phyloP scores from a whole-genome alignment of 2,329 filamentous ascomycete species.

The Helotiales sp. region DNA sequence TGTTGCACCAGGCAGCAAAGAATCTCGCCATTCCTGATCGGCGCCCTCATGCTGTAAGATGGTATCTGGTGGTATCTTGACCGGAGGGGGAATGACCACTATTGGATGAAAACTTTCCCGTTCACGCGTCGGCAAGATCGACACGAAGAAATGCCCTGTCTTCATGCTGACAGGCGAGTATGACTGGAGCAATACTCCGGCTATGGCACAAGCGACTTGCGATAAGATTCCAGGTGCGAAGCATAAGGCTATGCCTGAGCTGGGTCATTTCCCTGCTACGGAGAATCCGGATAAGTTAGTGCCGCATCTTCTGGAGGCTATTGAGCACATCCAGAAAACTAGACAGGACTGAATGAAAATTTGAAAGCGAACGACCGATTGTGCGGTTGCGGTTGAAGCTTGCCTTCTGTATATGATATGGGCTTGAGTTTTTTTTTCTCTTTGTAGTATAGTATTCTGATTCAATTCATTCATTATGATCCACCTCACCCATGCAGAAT shows the following conservation, averaged over 20 bases:
- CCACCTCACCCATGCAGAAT: neutral
- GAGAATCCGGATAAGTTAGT: constrained; percentile 23
- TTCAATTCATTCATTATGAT: neutral
- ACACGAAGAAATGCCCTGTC: constrained; percentile 54
- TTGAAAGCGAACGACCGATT: too few relatives aligned
- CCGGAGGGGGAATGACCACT: too few relatives aligned
- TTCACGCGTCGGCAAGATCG: constrained; percentile 49
- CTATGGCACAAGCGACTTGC: constrained; percentile 21
- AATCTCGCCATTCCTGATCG: neutral
- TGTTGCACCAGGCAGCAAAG: neutral
- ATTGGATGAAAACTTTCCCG: too few relatives aligned
- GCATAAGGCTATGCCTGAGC: constrained; percentile 21
- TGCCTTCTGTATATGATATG: neutral
- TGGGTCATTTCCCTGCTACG: constrained; percentile 27
- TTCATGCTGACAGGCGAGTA: constrained; percentile 53
- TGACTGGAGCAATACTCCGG: constrained; percentile 30
- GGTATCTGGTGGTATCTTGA: too few relatives aligned
- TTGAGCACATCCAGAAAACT: constrained; percentile 26
- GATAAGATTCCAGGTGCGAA: constrained; percentile 21
- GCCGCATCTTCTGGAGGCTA: constrained; percentile 26
- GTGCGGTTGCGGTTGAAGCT: neutral
- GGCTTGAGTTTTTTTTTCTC: neutral
- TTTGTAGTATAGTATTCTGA: neutral
- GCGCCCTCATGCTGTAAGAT: neutral
- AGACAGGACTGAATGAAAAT: constrained; percentile 9